phyloP scores from a whole-genome alignment of 352 stramenopile genomes.

The Globisporangium megalacanthum region DNA sequence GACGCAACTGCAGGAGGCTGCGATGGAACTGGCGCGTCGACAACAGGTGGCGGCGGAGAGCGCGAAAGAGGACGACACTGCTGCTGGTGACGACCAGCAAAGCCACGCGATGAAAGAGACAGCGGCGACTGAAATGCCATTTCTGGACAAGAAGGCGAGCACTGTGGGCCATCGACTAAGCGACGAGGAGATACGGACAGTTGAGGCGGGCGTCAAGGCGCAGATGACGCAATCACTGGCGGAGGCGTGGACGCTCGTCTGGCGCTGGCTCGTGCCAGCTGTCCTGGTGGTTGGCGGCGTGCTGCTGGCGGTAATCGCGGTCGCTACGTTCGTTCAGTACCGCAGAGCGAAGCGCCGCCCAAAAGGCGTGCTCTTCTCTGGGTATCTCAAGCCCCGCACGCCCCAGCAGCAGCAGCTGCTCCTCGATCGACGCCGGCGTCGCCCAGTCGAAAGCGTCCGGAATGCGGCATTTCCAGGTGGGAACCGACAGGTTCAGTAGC shows the following conservation, averaged over 20 bases:
- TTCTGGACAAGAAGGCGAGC: too few species aligned
- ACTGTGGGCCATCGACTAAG: too few species aligned
- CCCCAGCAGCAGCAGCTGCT: background rate
- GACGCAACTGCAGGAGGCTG: background rate
- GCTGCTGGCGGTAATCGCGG: slow-evolving; percentile 2
- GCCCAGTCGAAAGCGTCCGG: background rate
- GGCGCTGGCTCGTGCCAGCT: slow-evolving; percentile 1
- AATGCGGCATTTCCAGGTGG: too few species aligned
- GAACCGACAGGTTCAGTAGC: too few species aligned
- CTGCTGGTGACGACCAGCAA: too few species aligned
- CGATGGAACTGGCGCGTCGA: background rate
- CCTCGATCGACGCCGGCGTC: background rate
- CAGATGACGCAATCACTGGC: background rate
- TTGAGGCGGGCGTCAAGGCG: background rate
- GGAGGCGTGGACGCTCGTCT: background rate
- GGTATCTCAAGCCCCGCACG: slow-evolving; percentile 5
- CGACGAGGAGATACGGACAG: too few species aligned
- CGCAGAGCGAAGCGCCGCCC: background rate
- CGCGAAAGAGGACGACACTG: too few species aligned
- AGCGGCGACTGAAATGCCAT: too few species aligned
- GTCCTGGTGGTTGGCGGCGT: slow-evolving; percentile 8
- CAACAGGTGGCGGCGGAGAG: too few species aligned
- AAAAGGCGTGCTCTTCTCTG: slow-evolving; percentile 7
- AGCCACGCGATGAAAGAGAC: too few species aligned
- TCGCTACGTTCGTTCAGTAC: slow-evolving; percentile 4